Conservation (phyloP, 768 basidiomycete genomes). For the Wakefieldia striispora region DNA sequence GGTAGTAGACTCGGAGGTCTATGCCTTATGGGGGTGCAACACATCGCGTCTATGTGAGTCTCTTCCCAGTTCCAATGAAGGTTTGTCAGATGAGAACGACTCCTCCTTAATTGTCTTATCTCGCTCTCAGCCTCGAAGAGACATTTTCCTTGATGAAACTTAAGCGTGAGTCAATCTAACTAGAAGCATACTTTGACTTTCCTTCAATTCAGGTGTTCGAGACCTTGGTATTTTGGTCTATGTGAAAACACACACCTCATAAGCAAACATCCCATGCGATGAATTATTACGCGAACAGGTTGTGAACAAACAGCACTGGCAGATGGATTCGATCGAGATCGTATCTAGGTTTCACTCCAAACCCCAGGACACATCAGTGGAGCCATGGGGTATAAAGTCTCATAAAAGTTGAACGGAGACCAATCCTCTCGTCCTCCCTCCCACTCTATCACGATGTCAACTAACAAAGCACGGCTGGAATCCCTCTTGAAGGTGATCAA, state of each 20-base stretch:
- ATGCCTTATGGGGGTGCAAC: not conserved
- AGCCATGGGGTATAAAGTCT: not conserved
- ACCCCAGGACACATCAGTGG: no score
- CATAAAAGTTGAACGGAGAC: not conserved
- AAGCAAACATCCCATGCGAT: conserved; percentile 1
- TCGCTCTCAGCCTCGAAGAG: conserved; percentile 7
- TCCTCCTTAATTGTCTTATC: conserved; percentile 5
- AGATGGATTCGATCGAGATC: no score
- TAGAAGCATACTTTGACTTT: not conserved
- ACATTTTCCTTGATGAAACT: not conserved
- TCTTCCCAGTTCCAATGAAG: not conserved
- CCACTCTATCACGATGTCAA: conserved; percentile 11
- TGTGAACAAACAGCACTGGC: no score
- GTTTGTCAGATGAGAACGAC: not conserved
- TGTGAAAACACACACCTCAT: not conserved
- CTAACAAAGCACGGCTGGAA: conserved; percentile 23
- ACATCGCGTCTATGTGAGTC: not conserved
- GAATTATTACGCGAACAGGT: not conserved
- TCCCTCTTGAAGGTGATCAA: conserved; percentile 32
- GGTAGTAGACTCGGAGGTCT: not conserved
- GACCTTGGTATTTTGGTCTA: not conserved
- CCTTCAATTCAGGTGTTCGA: not conserved
- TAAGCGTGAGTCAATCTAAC: conserved; percentile 7
- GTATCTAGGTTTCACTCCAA: no score
- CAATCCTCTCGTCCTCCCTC: not conserved